phyloP scores from a whole-genome alignment of 106 monocot species.

The Acorus calamus region DNA sequence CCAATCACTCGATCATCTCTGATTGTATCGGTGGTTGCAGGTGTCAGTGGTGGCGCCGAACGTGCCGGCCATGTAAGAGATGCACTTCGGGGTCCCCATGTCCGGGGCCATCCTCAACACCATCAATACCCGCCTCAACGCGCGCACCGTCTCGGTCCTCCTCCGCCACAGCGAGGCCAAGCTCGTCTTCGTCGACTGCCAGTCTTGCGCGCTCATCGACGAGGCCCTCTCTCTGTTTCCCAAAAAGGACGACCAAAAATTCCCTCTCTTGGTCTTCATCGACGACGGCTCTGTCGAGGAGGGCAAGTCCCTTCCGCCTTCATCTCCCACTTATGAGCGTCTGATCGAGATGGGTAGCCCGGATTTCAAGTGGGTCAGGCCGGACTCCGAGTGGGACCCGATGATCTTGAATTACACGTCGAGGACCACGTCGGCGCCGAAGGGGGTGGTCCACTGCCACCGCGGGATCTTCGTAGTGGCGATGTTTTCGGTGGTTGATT shows the following conservation, averaged over 20 bases:
- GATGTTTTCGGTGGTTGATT: too few species aligned
- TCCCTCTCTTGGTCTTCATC: conserved; percentile 19
- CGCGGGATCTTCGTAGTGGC: too few species aligned
- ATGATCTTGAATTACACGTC: too few species aligned
- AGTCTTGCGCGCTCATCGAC: conserved; percentile 14
- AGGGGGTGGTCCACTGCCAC: not conserved
- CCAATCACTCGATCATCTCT: too few species aligned
- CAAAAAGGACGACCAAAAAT: not conserved
- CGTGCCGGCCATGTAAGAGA: conserved; percentile 25
- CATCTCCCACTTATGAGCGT: conserved; percentile 7
- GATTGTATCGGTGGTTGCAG: not conserved
- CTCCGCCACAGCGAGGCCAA: conserved; percentile 31
- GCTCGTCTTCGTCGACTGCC: conserved; percentile 53
- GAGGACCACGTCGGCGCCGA: too few species aligned
- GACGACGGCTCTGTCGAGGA: conserved; percentile 2
- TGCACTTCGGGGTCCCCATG: conserved; percentile 30
- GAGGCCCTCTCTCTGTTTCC: conserved; percentile 17
- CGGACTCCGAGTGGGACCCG: too few species aligned
- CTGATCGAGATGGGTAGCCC: conserved; percentile 1
- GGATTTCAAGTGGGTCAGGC: too few species aligned
- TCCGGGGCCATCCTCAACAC: too few species aligned
- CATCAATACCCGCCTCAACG: too few species aligned
- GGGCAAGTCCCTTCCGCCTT: not conserved
- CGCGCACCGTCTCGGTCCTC: too few species aligned
- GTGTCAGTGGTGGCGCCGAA: not conserved